Evolutionary conservation across 2,329 filamentous ascomycete species (phyloP).

Genomic region (Verticillium longisporum): DNA sequence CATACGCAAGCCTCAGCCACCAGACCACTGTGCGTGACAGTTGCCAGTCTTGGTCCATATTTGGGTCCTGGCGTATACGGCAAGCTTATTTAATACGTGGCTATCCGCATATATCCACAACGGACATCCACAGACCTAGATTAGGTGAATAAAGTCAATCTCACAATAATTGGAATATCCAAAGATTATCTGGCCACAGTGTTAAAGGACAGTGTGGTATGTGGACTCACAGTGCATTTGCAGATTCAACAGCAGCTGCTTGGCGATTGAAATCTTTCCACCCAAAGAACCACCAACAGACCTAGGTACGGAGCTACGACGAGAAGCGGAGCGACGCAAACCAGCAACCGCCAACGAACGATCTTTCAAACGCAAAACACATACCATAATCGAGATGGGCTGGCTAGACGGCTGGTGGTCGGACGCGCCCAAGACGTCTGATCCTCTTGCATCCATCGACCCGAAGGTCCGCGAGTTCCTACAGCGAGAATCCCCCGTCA

Average conservation of each 20-base stretch:
- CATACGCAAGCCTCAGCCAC: too few relatives aligned
- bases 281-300: too few relatives aligned
- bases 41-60: too few relatives aligned
- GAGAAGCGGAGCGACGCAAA: background rate
- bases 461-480: conserved; percentile 79
- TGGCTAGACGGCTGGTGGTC: conserved; percentile 48
- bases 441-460: conserved; percentile 69
- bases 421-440: conserved; percentile 36
- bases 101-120: too few relatives aligned
- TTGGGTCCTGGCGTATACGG: too few relatives aligned
- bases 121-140: too few relatives aligned
- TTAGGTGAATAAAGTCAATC: too few relatives aligned
- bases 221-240: background rate
- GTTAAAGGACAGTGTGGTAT: background rate
- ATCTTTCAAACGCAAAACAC: background rate
- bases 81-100: too few relatives aligned
- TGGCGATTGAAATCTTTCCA: background rate
- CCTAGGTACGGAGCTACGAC: background rate
- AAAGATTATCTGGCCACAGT: background rate
- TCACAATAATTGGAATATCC: too few relatives aligned
- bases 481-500: conserved; percentile 71
- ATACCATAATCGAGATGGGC: conserved; percentile 36
- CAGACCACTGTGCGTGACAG: too few relatives aligned
- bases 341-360: background rate
- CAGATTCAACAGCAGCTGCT: background rate